Conservation (phyloP, 2,329 filamentous ascomycete species). For the Cladosporium sp. region DNA sequence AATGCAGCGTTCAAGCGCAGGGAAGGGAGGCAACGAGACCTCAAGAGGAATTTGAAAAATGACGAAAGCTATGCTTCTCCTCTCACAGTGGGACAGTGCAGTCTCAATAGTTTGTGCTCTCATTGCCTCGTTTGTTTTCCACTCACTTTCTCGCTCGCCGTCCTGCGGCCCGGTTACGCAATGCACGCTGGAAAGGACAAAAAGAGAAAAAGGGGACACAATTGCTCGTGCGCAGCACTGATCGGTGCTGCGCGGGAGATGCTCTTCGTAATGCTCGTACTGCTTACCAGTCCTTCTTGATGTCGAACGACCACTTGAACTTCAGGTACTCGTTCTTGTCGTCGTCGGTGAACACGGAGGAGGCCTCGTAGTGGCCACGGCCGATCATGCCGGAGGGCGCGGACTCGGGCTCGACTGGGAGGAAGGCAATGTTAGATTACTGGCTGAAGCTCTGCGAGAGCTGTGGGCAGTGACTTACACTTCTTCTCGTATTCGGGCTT, state of each 20-base stretch:
- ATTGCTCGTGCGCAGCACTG: neutral
- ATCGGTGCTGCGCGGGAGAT: neutral
- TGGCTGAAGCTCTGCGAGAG: neutral
- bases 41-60: neutral
- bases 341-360: conserved; percentile 91
- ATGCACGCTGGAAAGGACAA: neutral
- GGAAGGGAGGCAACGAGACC: neutral
- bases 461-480: conserved; percentile 61
- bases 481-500: conserved; percentile 85
- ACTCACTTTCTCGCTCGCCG: neutral
- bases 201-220: neutral
- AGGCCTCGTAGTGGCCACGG: conserved; percentile 85
- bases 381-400: conserved; percentile 88
- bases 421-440: neutral
- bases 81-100: neutral
- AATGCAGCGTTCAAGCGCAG: conserved; percentile 30
- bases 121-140: conserved; percentile 2
- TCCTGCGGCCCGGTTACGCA: neutral
- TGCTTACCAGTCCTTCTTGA: conserved; percentile 88
- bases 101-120: neutral
- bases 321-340: conserved; percentile 86
- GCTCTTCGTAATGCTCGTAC: neutral
- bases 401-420: conserved; percentile 80
- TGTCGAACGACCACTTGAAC: conserved; percentile 96
- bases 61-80: neutral